phyloP scores from a whole-genome alignment of 2,329 filamentous ascomycete genomes.

The Aspergillus novofumigatus region DNA sequence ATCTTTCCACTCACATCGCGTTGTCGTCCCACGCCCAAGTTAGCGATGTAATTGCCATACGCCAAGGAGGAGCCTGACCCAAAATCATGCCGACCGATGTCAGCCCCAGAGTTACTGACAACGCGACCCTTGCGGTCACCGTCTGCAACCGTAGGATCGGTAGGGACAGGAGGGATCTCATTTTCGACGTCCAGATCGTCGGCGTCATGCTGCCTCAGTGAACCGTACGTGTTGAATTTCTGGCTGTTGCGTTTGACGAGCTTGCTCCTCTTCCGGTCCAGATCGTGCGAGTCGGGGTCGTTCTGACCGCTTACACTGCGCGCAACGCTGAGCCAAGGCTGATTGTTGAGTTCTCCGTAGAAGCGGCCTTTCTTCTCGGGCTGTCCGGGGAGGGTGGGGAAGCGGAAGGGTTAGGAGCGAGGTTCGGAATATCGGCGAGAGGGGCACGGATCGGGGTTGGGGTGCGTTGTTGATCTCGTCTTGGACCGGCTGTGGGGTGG shows the following conservation, averaged over 20 bases:
- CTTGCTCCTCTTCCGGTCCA: constrained; percentile 26
- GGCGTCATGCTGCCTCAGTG: constrained; percentile 30
- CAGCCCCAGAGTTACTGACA: constrained; percentile 41
- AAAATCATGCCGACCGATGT: constrained; percentile 23
- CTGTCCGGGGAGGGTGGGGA: constrained; percentile 25
- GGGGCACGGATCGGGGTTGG: constrained; percentile 28
- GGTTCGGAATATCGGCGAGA: constrained; percentile 32
- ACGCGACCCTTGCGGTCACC: constrained; percentile 41
- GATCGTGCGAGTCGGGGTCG: constrained; percentile 4
- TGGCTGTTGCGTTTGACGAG: constrained; percentile 30
- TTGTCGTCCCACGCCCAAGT: constrained; percentile 42
- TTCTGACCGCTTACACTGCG: constrained; percentile 21
- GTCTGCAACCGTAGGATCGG: constrained; percentile 18
- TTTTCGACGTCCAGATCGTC: constrained; percentile 24
- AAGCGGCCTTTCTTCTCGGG: constrained; percentile 34
- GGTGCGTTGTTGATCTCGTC: constrained; percentile 20
- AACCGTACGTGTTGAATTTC: constrained; percentile 32
- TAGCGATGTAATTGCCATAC: constrained; percentile 42
- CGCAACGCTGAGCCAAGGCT: constrained; percentile 17
- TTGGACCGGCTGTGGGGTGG: constrained; percentile 35
- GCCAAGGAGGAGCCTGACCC: constrained; percentile 31
- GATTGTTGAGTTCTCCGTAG: constrained; percentile 35
- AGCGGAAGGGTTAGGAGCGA: constrained; percentile 24
- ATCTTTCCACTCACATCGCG: constrained; percentile 46
- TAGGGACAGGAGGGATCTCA: constrained; percentile 4